phyloP scores from a whole-genome alignment of 768 basidiomycete species.

The Pisolithus marmoratus region DNA sequence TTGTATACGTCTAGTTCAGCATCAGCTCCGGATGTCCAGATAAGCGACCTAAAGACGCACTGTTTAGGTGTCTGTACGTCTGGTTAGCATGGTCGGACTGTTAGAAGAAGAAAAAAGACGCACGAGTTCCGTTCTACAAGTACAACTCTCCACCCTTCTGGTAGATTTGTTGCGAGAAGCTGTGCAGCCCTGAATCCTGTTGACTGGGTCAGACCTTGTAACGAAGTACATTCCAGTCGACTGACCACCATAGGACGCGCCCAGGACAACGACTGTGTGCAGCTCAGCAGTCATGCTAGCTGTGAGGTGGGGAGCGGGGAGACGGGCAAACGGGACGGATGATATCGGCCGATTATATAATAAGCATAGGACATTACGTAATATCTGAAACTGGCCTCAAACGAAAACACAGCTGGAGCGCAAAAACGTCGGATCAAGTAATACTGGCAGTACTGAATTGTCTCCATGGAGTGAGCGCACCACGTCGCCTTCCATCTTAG shows the following conservation, averaged over 20 bases:
- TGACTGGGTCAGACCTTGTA: neutral
- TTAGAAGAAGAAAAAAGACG: conserved; percentile 15
- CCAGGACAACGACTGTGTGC: conserved; percentile 36
- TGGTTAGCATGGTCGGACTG: neutral
- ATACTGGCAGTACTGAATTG: too few relatives aligned
- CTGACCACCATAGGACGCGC: conserved; percentile 51
- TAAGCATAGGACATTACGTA: too few relatives aligned
- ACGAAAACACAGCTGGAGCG: too few relatives aligned
- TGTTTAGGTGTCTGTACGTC: conserved; percentile 41
- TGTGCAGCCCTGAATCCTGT: conserved; percentile 46
- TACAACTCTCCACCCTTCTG: conserved; percentile 48
- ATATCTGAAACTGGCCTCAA: too few relatives aligned
- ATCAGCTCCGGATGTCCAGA: neutral
- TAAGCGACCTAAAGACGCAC: conserved; percentile 20
- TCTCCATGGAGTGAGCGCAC: too few relatives aligned
- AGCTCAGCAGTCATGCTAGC: too few relatives aligned
- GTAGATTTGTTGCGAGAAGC: conserved; percentile 43
- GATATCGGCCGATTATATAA: too few relatives aligned
- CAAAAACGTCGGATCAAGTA: too few relatives aligned
- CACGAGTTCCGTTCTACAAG: conserved; percentile 58
- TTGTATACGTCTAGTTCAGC: conserved; percentile 44
- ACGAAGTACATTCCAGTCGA: neutral
- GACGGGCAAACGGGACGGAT: too few relatives aligned
- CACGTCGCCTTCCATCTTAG: too few relatives aligned
- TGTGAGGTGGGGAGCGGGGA: too few relatives aligned